Conservation (phyloP, 2,329 filamentous ascomycete species). For the Coniochaeta sp. region DNA sequence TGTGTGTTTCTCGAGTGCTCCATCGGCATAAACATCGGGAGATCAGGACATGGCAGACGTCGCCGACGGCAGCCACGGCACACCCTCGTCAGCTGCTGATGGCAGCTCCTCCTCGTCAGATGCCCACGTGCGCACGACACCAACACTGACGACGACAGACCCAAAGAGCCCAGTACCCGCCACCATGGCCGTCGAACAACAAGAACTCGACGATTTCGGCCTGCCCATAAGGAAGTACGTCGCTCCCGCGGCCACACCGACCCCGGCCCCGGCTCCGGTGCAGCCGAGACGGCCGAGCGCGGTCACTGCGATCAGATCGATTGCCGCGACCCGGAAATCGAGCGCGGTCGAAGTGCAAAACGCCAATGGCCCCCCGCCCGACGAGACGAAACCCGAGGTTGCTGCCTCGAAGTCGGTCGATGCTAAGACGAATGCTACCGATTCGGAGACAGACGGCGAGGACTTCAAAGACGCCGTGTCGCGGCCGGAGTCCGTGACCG, state of each 20-base stretch:
- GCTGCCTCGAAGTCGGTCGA: background rate
- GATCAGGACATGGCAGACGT: background rate
- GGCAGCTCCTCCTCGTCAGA: background rate
- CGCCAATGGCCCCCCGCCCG: background rate
- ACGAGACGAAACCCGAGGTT: background rate
- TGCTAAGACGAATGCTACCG: slow-evolving; percentile 4
- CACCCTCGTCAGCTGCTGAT: background rate
- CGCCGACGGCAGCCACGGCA: background rate
- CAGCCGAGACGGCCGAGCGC: background rate
- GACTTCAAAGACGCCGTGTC: slow-evolving; percentile 20
- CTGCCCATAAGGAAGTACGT: slow-evolving; percentile 50
- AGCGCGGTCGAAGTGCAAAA: background rate
- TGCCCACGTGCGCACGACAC: background rate
- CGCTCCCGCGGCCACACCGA: slow-evolving; percentile 1
- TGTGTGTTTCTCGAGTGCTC: background rate
- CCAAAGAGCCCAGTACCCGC: background rate
- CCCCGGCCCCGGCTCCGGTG: background rate
- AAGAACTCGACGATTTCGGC: slow-evolving; percentile 64
- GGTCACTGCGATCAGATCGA: background rate
- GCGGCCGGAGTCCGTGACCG: background rate
- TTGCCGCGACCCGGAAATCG: background rate
- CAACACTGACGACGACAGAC: background rate
- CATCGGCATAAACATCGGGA: background rate
- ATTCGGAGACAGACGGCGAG: slow-evolving; percentile 16
- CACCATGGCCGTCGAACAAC: slow-evolving; percentile 22